Conservation (phyloP, 306 rosid species). For the Sindora glabra region DNA sequence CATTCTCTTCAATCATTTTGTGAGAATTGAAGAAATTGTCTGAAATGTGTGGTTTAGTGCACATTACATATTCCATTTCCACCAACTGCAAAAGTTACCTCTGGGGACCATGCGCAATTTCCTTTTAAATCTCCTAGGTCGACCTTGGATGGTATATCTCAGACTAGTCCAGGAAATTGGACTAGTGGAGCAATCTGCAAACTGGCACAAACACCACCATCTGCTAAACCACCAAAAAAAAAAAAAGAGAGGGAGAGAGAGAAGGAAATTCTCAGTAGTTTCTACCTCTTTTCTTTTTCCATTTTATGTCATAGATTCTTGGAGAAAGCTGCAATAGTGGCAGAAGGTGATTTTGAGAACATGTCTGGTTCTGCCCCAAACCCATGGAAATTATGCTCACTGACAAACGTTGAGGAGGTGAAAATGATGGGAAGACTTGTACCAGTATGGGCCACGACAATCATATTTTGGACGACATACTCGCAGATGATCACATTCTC, state of each 20-base stretch:
- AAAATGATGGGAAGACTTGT: slow-evolving; percentile 76
- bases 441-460: slow-evolving; percentile 97
- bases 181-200: too few relatives aligned
- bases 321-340: slow-evolving; percentile 76
- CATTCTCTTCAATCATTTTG: background rate
- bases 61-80: too few relatives aligned
- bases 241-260: too few relatives aligned
- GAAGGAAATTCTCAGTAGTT: background rate
- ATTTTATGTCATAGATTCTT: slow-evolving; percentile 34
- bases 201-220: too few relatives aligned
- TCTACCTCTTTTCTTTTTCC: background rate
- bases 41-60: too few relatives aligned
- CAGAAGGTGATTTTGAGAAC: slow-evolving; percentile 50
- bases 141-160: too few relatives aligned
- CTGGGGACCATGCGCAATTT: too few relatives aligned
- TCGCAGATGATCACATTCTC: slow-evolving; percentile 95
- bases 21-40: background rate
- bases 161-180: too few relatives aligned
- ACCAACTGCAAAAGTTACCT: too few relatives aligned
- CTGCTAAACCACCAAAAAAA: too few relatives aligned
- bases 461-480: slow-evolving; percentile 82
- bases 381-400: slow-evolving; percentile 72
- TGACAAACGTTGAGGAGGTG: slow-evolving; percentile 84
- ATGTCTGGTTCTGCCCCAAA: slow-evolving; percentile 34
- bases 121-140: too few relatives aligned